Evolutionary conservation across 768 basidiomycete species (phyloP).

Genomic region (Lyophyllum decastes): DNA sequence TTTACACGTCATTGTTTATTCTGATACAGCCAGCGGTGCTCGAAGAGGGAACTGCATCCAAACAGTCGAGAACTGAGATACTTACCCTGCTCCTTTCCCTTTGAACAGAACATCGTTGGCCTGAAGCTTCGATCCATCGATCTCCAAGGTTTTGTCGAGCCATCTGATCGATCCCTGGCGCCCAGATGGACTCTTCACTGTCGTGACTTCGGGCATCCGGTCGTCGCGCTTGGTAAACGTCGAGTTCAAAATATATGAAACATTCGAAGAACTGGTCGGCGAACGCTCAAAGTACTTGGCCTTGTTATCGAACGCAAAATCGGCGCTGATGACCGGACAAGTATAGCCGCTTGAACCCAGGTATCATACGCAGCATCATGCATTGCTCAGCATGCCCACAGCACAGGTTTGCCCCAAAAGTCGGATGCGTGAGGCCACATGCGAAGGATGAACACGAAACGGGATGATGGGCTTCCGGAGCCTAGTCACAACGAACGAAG

Average conservation of each 20-base stretch:
- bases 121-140: not conserved
- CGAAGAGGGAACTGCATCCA: not conserved
- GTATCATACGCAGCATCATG: too few species aligned
- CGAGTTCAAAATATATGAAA: not conserved
- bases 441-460: too few species aligned
- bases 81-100: not conserved
- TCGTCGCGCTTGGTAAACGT: not conserved
- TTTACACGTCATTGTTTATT: constrained; percentile 4
- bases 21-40: constrained; percentile 6
- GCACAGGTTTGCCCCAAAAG: too few species aligned
- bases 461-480: too few species aligned
- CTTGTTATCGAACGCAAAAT: constrained; percentile 1
- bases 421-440: too few species aligned
- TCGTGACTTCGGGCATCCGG: not conserved
- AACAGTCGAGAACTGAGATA: not conserved
- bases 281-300: not conserved
- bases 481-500: too few species aligned
- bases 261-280: not conserved
- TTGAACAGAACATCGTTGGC: not conserved
- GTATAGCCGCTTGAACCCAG: too few species aligned
- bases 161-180: not conserved
- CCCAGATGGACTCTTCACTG: not conserved
- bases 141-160: not conserved
- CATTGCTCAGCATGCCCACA: too few species aligned
- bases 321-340: not conserved